phyloP scores from a whole-genome alignment of 2,329 filamentous ascomycete species.

The Neophaeococcomyces aloes region DNA sequence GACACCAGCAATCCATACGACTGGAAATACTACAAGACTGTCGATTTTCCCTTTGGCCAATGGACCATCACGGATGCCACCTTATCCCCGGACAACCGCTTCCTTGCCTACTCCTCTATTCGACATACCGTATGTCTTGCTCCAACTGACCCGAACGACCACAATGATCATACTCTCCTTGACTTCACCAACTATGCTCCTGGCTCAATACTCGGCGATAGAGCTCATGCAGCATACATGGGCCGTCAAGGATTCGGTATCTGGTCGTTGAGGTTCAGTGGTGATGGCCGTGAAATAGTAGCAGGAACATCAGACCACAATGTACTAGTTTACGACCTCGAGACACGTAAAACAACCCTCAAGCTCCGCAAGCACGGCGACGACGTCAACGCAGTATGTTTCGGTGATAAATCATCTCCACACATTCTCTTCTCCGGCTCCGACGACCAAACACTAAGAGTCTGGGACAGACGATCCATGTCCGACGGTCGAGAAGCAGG shows the following conservation, averaged over 20 bases:
- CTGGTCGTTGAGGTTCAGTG: constrained; percentile 86
- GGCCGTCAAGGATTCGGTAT: constrained; percentile 43
- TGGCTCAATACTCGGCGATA: constrained; percentile 4
- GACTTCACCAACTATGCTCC: constrained; percentile 50
- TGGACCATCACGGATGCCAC: constrained; percentile 97
- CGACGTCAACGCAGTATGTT: constrained; percentile 95
- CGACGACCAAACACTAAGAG: constrained; percentile 85
- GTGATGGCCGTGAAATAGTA: constrained; percentile 80
- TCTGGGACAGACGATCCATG: constrained; percentile 79
- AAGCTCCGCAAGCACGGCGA: constrained; percentile 67
- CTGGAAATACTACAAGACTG: constrained; percentile 93
- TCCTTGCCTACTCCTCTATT: constrained; percentile 85
- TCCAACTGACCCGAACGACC: constrained; percentile 72
- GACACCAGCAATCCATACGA: constrained; percentile 91
- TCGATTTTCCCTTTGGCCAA: constrained; percentile 70
- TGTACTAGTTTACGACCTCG: constrained; percentile 87
- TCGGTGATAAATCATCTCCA: constrained; percentile 76
- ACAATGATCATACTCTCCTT: constrained; percentile 67
- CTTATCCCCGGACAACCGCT: constrained; percentile 81
- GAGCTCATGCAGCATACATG: constrained; percentile 15
- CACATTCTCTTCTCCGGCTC: constrained; percentile 95
- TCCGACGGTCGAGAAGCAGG: constrained; percentile 52
- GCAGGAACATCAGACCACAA: constrained; percentile 71
- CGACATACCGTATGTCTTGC: constrained; percentile 73
- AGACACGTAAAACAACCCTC: constrained; percentile 63